Conservation (phyloP, 192 early-diverging fungal genomes). For the Entomortierella beljakovae region DNA sequence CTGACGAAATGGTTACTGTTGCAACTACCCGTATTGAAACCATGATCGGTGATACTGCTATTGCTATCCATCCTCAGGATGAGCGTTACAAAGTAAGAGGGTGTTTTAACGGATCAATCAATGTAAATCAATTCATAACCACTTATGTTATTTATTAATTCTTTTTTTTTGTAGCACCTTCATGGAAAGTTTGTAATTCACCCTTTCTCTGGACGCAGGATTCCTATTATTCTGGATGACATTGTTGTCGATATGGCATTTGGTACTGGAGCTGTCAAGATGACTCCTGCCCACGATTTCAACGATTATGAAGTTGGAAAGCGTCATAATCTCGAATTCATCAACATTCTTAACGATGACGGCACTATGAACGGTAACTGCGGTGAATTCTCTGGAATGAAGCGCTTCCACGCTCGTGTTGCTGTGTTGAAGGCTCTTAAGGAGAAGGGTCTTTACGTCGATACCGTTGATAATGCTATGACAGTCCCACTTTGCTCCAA, state of each 20-base stretch:
- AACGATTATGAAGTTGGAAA: conserved; percentile 98
- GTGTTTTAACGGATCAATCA: background rate
- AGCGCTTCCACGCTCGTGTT: conserved; percentile 93
- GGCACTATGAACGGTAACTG: conserved; percentile 94
- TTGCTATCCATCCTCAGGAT: conserved; percentile 96
- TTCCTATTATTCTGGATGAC: conserved; percentile 91
- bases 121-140: too few species aligned
- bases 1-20: conserved; percentile 90
- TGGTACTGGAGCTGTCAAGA: conserved; percentile 99
- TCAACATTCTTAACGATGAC: conserved; percentile 98
- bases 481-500: conserved; percentile 88
- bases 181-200: conserved; percentile 94
- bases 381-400: conserved; percentile 88
- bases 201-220: conserved; percentile 91
- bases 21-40: conserved; percentile 99
- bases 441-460: conserved; percentile 89
- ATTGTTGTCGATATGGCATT: conserved; percentile 90
- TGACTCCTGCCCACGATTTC: conserved; percentile 98
- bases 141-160: background rate
- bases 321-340: conserved; percentile 92
- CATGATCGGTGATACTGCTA: conserved; percentile 98
- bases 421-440: conserved; percentile 90
- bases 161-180: conserved; percentile 72
- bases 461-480: conserved; percentile 94
- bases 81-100: conserved; percentile 80